Percentiles rank a stretch among this genome's conserved stretches.
phyloP scores from a whole-genome alignment of 495 filamentous ascomycete species.

The Ramalina intermedia region DNA sequence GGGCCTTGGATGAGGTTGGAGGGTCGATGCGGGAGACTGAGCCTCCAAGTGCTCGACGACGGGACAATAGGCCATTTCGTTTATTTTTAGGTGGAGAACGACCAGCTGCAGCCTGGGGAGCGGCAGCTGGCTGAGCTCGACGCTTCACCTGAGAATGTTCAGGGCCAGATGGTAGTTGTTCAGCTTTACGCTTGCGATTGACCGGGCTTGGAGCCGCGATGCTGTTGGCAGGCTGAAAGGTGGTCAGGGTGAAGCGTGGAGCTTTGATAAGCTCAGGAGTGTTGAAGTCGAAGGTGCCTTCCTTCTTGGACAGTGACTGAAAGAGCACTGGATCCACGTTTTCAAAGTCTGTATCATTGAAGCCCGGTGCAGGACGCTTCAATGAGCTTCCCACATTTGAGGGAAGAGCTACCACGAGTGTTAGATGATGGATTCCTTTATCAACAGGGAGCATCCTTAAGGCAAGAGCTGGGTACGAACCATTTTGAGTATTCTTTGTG shows the following conservation, averaged over 20 bases:
- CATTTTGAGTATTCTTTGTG: slow-evolving; percentile 48
- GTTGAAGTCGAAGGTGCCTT: slow-evolving; percentile 26
- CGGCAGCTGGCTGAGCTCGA: slow-evolving; percentile 30
- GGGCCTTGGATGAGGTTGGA: slow-evolving; percentile 28
- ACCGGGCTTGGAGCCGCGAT: slow-evolving; percentile 19
- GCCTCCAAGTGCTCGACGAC: slow-evolving; percentile 37
- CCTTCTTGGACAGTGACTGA: slow-evolving; percentile 52
- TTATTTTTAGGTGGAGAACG: slow-evolving; percentile 45
- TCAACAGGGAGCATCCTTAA: neutral
- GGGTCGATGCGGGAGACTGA: slow-evolving; percentile 47
- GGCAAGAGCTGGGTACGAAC: slow-evolving; percentile 26
- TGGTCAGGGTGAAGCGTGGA: slow-evolving; percentile 24
- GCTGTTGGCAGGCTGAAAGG: slow-evolving; percentile 15
- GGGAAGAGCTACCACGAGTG: neutral
- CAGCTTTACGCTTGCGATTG: slow-evolving; percentile 22
- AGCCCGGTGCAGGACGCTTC: slow-evolving; percentile 10
- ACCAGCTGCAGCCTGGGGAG: slow-evolving; percentile 44
- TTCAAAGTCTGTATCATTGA: slow-evolving; percentile 51
- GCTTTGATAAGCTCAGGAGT: slow-evolving; percentile 28
- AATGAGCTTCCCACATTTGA: too few relatives aligned
- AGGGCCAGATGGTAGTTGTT: slow-evolving; percentile 23
- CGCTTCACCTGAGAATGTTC: slow-evolving; percentile 9
- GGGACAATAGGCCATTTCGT: slow-evolving; percentile 46
- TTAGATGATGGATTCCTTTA: neutral
- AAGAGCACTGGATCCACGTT: slow-evolving; percentile 64